A percentile compares a stretch with the other conserved stretches of the same genome.
phyloP scores from a whole-genome alignment of 805 yeast species.

The Candida ipomoeae region DNA sequence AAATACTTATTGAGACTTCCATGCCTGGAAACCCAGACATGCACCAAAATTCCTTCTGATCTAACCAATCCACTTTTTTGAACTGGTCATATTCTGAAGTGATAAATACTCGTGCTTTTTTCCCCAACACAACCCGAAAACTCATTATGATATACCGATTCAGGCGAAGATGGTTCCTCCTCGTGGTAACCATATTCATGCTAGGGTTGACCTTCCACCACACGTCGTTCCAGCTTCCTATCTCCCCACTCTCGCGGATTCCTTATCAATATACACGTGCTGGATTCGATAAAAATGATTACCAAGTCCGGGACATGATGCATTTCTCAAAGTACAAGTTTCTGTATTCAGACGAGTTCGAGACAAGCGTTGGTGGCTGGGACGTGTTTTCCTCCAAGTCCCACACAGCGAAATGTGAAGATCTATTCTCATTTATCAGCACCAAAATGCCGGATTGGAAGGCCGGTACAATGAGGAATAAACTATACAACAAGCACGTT shows the following conservation, averaged over 20 bases:
- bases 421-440: slow-evolving; percentile 11
- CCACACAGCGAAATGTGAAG: slow-evolving; percentile 9
- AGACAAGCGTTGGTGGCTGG: slow-evolving; percentile 10
- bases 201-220: slow-evolving; percentile 6
- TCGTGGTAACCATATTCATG: slow-evolving; percentile 5
- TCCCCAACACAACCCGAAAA: not conserved
- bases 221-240: not conserved
- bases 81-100: not conserved
- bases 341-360: slow-evolving; percentile 9
- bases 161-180: slow-evolving; percentile 4
- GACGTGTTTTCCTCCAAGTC: slow-evolving; percentile 8
- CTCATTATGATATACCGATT: not conserved
- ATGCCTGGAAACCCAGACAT: not conserved
- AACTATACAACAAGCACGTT: slow-evolving; percentile 11
- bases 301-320: slow-evolving; percentile 6
- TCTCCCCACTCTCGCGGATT: not conserved
- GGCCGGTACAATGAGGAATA: not conserved
- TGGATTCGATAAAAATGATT: slow-evolving; percentile 6
- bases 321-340: slow-evolving; percentile 14
- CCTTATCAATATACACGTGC: not conserved
- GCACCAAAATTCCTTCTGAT: not conserved
- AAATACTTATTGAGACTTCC: not conserved
- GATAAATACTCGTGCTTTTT: not conserved
- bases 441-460: slow-evolving; percentile 13
- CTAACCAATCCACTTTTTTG: no score